Evolutionary conservation across 257 asterid genomes (phyloP).

Genomic region (Euphrasia confusa): DNA sequence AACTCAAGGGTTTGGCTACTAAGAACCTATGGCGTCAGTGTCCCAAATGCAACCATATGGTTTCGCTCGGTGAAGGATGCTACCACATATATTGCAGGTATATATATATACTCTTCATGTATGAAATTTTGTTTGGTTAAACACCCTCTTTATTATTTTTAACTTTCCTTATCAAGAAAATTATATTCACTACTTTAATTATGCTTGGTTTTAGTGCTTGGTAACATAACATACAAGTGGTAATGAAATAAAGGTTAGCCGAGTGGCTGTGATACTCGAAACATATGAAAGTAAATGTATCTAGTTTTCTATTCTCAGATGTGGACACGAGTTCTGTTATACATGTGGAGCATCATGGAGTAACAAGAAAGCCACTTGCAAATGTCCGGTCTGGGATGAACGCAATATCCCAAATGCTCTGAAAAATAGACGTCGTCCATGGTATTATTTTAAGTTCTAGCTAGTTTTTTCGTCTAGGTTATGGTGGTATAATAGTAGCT

Average conservation of each 20-base stretch:
- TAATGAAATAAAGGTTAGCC: neutral
- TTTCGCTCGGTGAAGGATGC: constrained; percentile 61
- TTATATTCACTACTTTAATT: neutral
- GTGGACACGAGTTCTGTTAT: constrained; percentile 76
- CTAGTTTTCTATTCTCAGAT: constrained; percentile 37
- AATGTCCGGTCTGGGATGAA: constrained; percentile 62
- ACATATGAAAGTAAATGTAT: neutral
- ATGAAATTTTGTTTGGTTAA: neutral
- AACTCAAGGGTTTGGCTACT: constrained; percentile 44
- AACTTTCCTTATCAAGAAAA: neutral
- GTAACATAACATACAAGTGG: neutral
- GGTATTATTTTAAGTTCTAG: neutral
- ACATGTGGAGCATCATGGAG: constrained; percentile 82
- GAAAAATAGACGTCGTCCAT: neutral
- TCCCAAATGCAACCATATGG: constrained; percentile 48
- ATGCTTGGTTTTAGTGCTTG: neutral
- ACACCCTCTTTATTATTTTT: neutral
- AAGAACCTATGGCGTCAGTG: constrained; percentile 57
- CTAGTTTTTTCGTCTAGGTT: neutral
- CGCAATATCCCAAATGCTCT: constrained; percentile 19
- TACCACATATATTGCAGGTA: constrained; percentile 76
- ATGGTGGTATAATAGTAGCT: neutral
- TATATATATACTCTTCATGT: constrained; percentile 16
- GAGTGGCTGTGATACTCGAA: neutral
- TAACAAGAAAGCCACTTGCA: constrained; percentile 55